Base-by-base conservation (phyloP, 140 eudicot species). In the Cichorium intybus region DNA sequence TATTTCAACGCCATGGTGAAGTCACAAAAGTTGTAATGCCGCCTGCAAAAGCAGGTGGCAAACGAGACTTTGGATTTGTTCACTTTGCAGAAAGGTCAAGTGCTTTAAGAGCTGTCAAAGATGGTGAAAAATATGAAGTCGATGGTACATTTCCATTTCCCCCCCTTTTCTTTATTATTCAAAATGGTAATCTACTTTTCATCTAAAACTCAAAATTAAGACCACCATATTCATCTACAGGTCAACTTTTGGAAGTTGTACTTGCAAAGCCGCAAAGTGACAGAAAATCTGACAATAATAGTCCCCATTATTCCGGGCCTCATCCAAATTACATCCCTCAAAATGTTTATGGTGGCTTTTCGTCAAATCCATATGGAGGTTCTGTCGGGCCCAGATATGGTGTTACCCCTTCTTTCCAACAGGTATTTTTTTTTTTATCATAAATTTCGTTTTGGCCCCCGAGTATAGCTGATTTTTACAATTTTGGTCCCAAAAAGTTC, bases 41-140 rank as follows among this genome's bases (percentile, higher is more conserved):
- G 27, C 95, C 99, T 24, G 92, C 97, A 67, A 88, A 77, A 75
- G 68, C 76, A 69, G 97, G 95, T 12, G 95, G 99, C 20, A 92
- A 88, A 80, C 75, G 97, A 60, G 95, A 93, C 73, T 93, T 93
- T 74, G 99, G 97, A 3, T 93, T 88, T 71, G 80, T 93, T 20
- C 99, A 93, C 74, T 93, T 74, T 86, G 97, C 95, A 43, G 99
- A 93, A 78, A 88, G 99, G 71, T 82, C 97, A 29, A 89, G 97
- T 74, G 99, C 99, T 7, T 58, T 93, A 62, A 86, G 77, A 60
- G 97, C 99, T 62, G 83, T 93, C 74, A 84, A 88, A 71, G 98
- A 87, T 15, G 27, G 82, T 16, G 98, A 93, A 75, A 93, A 81
- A 70, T 88, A 93, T 54, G 97, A 93, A 71, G 73, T 93, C 21